Conservation (phyloP, 345 rosid species). For the Salix brachista region DNA sequence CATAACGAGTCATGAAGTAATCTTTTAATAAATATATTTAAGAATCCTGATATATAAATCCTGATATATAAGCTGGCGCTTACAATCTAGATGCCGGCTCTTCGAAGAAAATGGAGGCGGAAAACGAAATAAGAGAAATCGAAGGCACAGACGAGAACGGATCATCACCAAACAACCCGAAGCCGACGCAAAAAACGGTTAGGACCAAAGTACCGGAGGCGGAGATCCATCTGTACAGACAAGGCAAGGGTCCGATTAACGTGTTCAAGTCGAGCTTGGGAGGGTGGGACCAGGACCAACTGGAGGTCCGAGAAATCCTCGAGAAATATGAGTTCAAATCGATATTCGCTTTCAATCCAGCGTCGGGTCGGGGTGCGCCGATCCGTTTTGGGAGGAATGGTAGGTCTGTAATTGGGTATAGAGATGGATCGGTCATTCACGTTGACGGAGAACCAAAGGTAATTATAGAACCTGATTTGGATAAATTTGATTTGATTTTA, state of each 20-base stretch:
- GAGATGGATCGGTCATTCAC: conserved; percentile 64
- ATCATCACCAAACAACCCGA: background rate
- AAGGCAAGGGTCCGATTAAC: conserved; percentile 80
- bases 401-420: conserved; percentile 61
- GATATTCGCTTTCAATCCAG: conserved; percentile 63
- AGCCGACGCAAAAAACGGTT: conserved; percentile 23
- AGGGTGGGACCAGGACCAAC: conserved; percentile 88
- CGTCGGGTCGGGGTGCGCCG: conserved; percentile 69
- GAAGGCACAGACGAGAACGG: conserved; percentile 32
- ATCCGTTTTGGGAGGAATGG: conserved; percentile 81
- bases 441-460: conserved; percentile 93
- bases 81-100: background rate
- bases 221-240: conserved; percentile 68
- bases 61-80: background rate
- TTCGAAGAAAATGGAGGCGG: conserved; percentile 23
- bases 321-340: conserved; percentile 73
- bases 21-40: background rate
- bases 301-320: conserved; percentile 72
- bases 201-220: conserved; percentile 60
- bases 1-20: background rate
- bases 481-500: background rate
- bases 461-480: background rate
- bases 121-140: conserved; percentile 44
- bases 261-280: conserved; percentile 68
- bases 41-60: background rate